Evolutionary conservation across 164 flowering plant species (phyloP), one percentile per base, ranked within the genome.

Genomic region (Taxillus chinensis): DNA sequence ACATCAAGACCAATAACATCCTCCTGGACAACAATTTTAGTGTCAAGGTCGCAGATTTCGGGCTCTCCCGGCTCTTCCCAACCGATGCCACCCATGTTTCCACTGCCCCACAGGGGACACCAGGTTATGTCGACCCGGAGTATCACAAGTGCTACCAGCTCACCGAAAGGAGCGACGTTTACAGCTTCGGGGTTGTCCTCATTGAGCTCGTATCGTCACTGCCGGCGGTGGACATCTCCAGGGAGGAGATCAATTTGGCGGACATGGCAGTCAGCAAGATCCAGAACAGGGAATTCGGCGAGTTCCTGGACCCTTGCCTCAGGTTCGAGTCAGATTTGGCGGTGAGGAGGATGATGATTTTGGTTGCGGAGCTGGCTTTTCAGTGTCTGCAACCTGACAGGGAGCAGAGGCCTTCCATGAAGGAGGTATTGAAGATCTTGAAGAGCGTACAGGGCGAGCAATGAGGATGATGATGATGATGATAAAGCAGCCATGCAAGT

Each of bases 21-120:
- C 84, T 89, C 65, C 83, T 86, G 2, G 92, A 89, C 75, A 57
- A 53, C 14, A 71, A 71, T 40, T 89, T 84, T 61, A 8, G 65
- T 37, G 96, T 86, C 27, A 89, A 86, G 60, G 89, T 89, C 39
- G 96, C 89, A 15, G 92, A 86, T 76, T 86, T 89, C 41, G 96
- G 96, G 41, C 77, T 86, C 2, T 86, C 91, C 0, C 68, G 92
- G 5, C 74, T 80, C 60, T 79, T 89, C 71, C 90, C 96, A 1
- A 64, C 12, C 2, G 79, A 85, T 66, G 87, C 67, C 13, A 82
- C 82, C 42, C 96, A 89, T 55, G 73, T 86, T 59, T 89, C 96
- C 7, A 89, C 96, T 1, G 83, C 85, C 38, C 96, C 92, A 11
- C 92, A 85, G 46, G 96, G 96, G 41, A 85, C 89, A 13, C 92